Evolutionary conservation across 306 rosid genomes (phyloP).

Genomic region (Glycine latifolia): DNA sequence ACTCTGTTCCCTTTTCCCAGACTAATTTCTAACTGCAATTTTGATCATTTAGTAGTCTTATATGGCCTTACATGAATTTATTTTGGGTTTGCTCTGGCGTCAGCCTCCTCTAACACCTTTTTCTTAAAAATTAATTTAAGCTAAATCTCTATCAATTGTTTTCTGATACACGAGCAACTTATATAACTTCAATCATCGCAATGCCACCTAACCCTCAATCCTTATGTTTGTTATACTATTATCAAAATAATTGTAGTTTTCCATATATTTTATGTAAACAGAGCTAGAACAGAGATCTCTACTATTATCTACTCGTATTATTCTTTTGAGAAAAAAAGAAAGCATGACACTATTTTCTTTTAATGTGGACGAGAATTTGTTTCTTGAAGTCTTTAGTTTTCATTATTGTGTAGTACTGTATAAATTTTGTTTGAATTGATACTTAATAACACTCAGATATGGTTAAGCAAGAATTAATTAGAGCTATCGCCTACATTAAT

Average conservation of each 20-base stretch:
- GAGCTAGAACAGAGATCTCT: not conserved
- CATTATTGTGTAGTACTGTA: not conserved
- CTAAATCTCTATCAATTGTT: slow-evolving; percentile 7
- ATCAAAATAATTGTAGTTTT: not conserved
- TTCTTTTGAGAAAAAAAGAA: not conserved
- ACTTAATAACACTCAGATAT: not conserved
- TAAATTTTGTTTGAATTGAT: not conserved
- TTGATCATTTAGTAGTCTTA: not conserved
- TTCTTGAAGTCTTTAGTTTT: not conserved
- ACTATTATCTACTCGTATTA: not conserved
- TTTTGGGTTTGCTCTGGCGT: not conserved
- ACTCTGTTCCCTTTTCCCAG: not conserved
- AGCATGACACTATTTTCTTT: not conserved
- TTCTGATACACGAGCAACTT: not conserved
- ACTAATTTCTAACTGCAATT: not conserved
- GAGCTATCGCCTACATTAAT: not conserved
- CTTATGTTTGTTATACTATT: not conserved
- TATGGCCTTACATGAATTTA: not conserved
- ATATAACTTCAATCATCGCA: not conserved
- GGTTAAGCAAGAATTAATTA: not conserved
- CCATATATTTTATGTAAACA: not conserved
- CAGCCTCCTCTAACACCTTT: not conserved
- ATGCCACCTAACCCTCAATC: slow-evolving; percentile 20
- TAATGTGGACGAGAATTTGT: not conserved
- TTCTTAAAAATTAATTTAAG: not conserved